Base-by-base conservation (phyloP, 495 filamentous ascomycete genomes). In the Glutinoglossum americanum region DNA sequence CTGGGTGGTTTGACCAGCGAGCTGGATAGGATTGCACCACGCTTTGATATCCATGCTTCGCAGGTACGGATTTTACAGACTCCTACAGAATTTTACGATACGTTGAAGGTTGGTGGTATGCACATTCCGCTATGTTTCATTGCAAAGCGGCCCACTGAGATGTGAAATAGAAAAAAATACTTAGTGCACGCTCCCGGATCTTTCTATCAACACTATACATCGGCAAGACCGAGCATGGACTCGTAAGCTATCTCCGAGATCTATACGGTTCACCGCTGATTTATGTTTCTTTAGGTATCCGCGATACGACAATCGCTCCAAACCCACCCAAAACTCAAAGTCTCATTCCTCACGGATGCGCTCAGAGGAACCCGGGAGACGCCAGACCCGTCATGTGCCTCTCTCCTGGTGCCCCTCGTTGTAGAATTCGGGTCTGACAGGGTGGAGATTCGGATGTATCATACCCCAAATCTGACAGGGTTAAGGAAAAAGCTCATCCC, bases 141-240 rank as follows among this genome's bases (percentile, higher is more conserved):
- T 32, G 39, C 51, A 54, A 47, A 11, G 49, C 51, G 37, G 53
- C 51, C 32, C 56, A 33, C 47, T 53, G 57, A 33, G 49, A 6
- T 57, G 55, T 35, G 13, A 25, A 13, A 6, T 63, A 93, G 84
- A 65, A 71, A 58, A 93, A 87, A 72, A 96, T 99, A 62, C 75
- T 75, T 37, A 77, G 76, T 60, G 92, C 92, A 3, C 77, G 84
- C 63, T 70, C 72, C 51, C 78, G 87, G 60, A 82, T 99, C 63
- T 99, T 89, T 67, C 72, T 99, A 54, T 93, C 87, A 21, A 97
- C 92, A 0, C 73, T 99, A 32, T 99, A 99, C 65, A 89, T 99
- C 64, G 92, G 92, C 61, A 93, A 90, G 70, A 82, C 85, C 1
- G 92, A 99, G 70, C 74, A 87, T 70, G 93, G 96, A 59, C 71